Conservation (phyloP, 2,329 filamentous ascomycete genomes). For the Ceratocystis cacaofunesta region DNA sequence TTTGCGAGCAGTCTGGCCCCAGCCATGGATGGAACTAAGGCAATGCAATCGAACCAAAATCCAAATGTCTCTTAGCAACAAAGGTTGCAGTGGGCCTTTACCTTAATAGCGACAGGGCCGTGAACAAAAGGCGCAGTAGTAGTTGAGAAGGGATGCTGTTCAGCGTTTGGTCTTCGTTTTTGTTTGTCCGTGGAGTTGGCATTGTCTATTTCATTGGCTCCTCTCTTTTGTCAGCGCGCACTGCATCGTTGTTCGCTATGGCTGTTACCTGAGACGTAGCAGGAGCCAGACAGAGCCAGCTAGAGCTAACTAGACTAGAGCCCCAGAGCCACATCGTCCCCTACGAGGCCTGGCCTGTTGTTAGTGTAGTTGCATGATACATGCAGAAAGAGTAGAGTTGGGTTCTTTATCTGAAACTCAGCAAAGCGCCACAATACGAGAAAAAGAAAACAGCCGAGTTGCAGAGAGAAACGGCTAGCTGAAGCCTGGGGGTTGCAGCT, state of each 20-base stretch:
- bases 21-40: constrained; percentile 22
- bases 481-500: not conserved
- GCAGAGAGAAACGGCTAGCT: not conserved
- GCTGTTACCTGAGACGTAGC: too few species aligned
- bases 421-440: not conserved
- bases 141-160: too few species aligned
- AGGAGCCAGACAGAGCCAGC: too few species aligned
- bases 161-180: not conserved
- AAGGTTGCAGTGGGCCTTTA: constrained; percentile 11
- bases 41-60: constrained; percentile 23
- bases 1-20: constrained; percentile 27
- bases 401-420: not conserved
- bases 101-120: not conserved
- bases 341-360: not conserved
- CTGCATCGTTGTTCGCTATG: too few species aligned
- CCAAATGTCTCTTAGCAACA: constrained; percentile 20
- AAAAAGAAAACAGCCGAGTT: not conserved
- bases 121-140: not conserved
- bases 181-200: not conserved
- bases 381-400: not conserved
- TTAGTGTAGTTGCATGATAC: not conserved
- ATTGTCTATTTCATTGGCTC: not conserved
- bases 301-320: too few species aligned
- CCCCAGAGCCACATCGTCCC: too few species aligned
- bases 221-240: too few species aligned